These are phyloP conservation scores for Aspergillus sclerotiicarbonarius DNA, from an alignment of 495 filamentous ascomycete species.

Conservation along the genomic window DNA sequence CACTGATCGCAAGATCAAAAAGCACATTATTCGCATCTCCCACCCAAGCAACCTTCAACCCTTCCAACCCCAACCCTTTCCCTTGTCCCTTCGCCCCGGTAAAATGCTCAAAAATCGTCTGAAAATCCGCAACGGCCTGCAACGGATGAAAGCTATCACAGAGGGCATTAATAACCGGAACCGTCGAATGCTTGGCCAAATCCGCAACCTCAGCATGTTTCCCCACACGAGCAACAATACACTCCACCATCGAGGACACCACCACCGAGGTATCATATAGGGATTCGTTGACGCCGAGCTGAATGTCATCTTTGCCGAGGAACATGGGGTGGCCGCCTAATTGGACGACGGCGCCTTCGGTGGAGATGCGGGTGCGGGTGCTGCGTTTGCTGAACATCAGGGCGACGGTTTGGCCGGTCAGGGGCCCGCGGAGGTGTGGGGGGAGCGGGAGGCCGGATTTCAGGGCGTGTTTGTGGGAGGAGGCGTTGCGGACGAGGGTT, in stretches of 20 bases:
- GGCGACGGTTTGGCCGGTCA: conserved; percentile 79
- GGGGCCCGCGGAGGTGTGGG: conserved; percentile 48
- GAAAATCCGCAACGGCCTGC: conserved; percentile 87
- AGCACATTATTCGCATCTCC: conserved; percentile 97
- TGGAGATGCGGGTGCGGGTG: conserved; percentile 88
- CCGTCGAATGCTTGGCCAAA: conserved; percentile 74
- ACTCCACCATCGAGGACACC: conserved; percentile 87
- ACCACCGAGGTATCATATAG: conserved; percentile 85
- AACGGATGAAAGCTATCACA: conserved; percentile 87
- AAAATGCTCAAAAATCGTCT: conserved; percentile 82
- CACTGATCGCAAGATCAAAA: conserved; percentile 84
- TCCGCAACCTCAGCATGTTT: conserved; percentile 77
- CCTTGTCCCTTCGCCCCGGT: conserved; percentile 39
- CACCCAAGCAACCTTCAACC: conserved; percentile 89
- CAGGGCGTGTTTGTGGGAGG: conserved; percentile 69
- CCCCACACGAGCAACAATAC: conserved; percentile 85
- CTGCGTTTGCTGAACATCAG: conserved; percentile 96
- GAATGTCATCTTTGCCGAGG: conserved; percentile 89
- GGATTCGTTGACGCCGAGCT: conserved; percentile 93
- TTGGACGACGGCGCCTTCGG: conserved; percentile 77
- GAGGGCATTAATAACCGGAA: conserved; percentile 94
- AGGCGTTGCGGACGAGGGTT: conserved; percentile 77
- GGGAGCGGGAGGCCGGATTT: conserved; percentile 65
- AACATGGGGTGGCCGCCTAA: conserved; percentile 97
- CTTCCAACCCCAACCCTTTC: conserved; percentile 66